These are phyloP conservation scores for Withania somnifera DNA, from an alignment of 305 asterid genomes.

Conservation along the genomic window DNA sequence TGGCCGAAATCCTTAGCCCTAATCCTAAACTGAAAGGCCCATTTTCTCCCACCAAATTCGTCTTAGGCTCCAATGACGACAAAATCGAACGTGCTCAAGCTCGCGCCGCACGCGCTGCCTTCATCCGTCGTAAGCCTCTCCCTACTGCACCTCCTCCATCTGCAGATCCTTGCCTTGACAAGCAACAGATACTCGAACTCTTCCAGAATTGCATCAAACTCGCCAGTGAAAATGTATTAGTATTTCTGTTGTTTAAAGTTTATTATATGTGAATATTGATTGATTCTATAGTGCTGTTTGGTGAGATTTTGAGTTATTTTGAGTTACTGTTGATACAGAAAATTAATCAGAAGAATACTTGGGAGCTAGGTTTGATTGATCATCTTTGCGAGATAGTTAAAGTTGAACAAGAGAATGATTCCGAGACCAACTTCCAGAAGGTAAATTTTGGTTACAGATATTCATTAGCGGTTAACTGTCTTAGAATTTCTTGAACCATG, in stretches of 20 bases:
- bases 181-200: conserved; percentile 75
- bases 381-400: conserved; percentile 71
- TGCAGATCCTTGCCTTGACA: conserved; percentile 45
- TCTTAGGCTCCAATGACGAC: conserved; percentile 84
- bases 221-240: conserved; percentile 87
- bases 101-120: conserved; percentile 94
- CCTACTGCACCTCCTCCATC: conserved; percentile 16
- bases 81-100: conserved; percentile 91
- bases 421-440: conserved; percentile 94
- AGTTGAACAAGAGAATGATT: conserved; percentile 76
- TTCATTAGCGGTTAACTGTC: background rate
- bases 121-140: conserved; percentile 56
- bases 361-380: conserved; percentile 92
- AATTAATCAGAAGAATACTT: conserved; percentile 90
- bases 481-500: background rate
- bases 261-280: background rate
- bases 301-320: background rate
- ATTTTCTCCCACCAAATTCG: conserved; percentile 63
- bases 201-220: conserved; percentile 91
- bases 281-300: too few relatives aligned
- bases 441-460: conserved; percentile 15
- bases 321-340: conserved; percentile 66
- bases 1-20: conserved; percentile 77
- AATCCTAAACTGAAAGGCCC: conserved; percentile 53
- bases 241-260: background rate